Evolutionary conservation across 1,284 basidiomycete species (phyloP).

Genomic region (Lignosus rhinocerotis): DNA sequence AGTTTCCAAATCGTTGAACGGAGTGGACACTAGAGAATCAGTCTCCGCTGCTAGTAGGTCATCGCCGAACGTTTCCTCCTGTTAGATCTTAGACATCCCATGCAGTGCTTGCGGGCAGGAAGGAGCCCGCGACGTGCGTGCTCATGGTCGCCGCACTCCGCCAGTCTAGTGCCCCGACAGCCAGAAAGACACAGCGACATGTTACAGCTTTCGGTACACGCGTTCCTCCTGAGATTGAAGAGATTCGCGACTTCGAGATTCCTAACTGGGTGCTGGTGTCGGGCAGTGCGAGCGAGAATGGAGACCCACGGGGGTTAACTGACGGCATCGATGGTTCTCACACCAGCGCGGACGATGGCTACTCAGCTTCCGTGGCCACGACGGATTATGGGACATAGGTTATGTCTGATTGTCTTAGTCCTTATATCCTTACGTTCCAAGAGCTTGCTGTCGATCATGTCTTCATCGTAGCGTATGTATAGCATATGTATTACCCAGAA

Average conservation of each 20-base stretch:
- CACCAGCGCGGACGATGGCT: conserved; percentile 3
- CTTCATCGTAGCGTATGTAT: conserved; percentile 17
- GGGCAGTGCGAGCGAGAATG: conserved; percentile 13
- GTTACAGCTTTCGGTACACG: conserved; percentile 57
- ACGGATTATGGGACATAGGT: conserved; percentile 11
- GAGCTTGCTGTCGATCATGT: not conserved
- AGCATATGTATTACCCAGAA: conserved; percentile 17
- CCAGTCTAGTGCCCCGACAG: conserved; percentile 42
- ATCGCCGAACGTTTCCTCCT: conserved; percentile 1
- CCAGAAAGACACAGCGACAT: conserved; percentile 53
- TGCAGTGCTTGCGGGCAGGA: conserved; percentile 23
- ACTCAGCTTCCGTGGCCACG: conserved; percentile 2
- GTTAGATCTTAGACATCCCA: conserved; percentile 15
- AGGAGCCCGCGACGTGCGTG: conserved; percentile 33
- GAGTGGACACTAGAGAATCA: conserved; percentile 6
- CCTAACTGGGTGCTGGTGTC: conserved; percentile 42
- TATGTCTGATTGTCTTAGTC: no score
- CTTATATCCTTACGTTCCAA: not conserved
- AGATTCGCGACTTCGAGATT: conserved; percentile 48
- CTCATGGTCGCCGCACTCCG: conserved; percentile 54
- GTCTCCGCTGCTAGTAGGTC: conserved; percentile 15
- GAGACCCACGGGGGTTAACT: conserved; percentile 10
- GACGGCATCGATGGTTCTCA: conserved; percentile 1
- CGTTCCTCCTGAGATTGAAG: conserved; percentile 47
- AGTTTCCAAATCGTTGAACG: conserved; percentile 5